Conservation (phyloP, 2,329 filamentous ascomycete genomes). For the Blastomyces gilchristii region DNA sequence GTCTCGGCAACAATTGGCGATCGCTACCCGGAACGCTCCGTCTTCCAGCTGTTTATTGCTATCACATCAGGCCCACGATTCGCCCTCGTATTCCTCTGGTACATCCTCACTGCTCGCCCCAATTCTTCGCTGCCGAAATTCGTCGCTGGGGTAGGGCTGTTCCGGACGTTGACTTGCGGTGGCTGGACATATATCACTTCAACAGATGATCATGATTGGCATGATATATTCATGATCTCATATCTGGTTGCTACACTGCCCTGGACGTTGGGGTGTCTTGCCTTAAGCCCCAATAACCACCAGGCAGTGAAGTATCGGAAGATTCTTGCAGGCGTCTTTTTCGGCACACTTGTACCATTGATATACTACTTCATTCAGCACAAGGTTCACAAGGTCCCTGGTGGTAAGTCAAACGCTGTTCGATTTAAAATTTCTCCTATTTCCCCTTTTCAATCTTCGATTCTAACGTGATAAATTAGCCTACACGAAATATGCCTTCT, state of each 20-base stretch:
- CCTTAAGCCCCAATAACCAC: conserved; percentile 74
- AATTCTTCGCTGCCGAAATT: conserved; percentile 69
- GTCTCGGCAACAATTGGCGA: conserved; percentile 96
- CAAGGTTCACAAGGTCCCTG: conserved; percentile 87
- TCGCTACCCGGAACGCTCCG: conserved; percentile 87
- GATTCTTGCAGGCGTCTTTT: conserved; percentile 71
- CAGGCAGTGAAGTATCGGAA: conserved; percentile 82
- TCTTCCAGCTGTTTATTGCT: conserved; percentile 96
- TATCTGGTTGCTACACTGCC: conserved; percentile 90
- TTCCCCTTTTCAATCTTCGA: conserved; percentile 6
- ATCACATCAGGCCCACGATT: conserved; percentile 92
- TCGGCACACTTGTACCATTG: conserved; percentile 78
- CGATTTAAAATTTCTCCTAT: background rate
- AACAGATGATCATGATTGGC: conserved; percentile 96
- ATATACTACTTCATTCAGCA: conserved; percentile 98
- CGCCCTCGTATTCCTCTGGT: conserved; percentile 82
- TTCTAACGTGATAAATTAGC: conserved; percentile 44
- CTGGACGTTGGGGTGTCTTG: conserved; percentile 86
- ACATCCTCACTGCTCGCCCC: conserved; percentile 70
- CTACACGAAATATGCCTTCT: conserved; percentile 95
- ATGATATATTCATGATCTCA: conserved; percentile 98
- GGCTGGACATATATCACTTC: conserved; percentile 99
- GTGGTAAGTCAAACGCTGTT: conserved; percentile 53
- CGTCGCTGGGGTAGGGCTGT: conserved; percentile 66
- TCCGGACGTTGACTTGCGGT: conserved; percentile 86